Evolutionary conservation across 2,329 filamentous ascomycete species (phyloP).

Genomic region (Botrytis tulipae): DNA sequence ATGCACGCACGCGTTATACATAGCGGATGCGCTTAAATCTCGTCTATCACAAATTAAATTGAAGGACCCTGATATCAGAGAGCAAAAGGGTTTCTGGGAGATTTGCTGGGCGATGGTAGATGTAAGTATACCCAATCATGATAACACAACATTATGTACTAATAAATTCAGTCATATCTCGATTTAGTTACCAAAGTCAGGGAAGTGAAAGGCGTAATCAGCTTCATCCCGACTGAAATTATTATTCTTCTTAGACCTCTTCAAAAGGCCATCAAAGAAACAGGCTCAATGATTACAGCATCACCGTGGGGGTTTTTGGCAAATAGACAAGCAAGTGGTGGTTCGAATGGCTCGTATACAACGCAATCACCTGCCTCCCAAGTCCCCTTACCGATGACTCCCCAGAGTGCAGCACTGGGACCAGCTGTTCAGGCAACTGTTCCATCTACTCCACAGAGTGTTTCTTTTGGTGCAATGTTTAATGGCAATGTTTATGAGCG

Average conservation of each 20-base stretch:
- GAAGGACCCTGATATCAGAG: slow-evolving; percentile 75
- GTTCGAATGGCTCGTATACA: slow-evolving; percentile 31
- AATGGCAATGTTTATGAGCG: slow-evolving; percentile 38
- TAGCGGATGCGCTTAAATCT: slow-evolving; percentile 69
- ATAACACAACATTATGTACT: slow-evolving; percentile 29
- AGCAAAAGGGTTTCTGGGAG: slow-evolving; percentile 60
- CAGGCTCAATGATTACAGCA: slow-evolving; percentile 66
- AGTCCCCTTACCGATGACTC: slow-evolving; percentile 73
- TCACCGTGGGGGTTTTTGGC: slow-evolving; percentile 60
- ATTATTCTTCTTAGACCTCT: slow-evolving; percentile 74
- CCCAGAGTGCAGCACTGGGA: slow-evolving; percentile 82
- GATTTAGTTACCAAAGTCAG: slow-evolving; percentile 63
- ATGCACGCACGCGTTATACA: slow-evolving; percentile 67
- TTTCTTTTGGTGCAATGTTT: slow-evolving; percentile 36
- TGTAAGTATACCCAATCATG: slow-evolving; percentile 27
- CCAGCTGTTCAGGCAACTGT: slow-evolving; percentile 89
- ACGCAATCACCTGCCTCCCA: slow-evolving; percentile 46
- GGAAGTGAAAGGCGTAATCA: slow-evolving; percentile 46
- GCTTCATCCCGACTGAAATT: slow-evolving; percentile 63
- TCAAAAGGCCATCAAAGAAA: slow-evolving; percentile 80
- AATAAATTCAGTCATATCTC: slow-evolving; percentile 55
- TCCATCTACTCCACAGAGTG: slow-evolving; percentile 59
- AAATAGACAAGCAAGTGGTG: slow-evolving; percentile 29
- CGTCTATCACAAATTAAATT: slow-evolving; percentile 78
- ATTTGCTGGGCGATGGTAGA: slow-evolving; percentile 73